A percentile compares a stretch with the other conserved stretches of the same genome.
Evolutionary conservation across 2,329 filamentous ascomycete species (phyloP).

Genomic region (Trichoderma guizhouense): DNA sequence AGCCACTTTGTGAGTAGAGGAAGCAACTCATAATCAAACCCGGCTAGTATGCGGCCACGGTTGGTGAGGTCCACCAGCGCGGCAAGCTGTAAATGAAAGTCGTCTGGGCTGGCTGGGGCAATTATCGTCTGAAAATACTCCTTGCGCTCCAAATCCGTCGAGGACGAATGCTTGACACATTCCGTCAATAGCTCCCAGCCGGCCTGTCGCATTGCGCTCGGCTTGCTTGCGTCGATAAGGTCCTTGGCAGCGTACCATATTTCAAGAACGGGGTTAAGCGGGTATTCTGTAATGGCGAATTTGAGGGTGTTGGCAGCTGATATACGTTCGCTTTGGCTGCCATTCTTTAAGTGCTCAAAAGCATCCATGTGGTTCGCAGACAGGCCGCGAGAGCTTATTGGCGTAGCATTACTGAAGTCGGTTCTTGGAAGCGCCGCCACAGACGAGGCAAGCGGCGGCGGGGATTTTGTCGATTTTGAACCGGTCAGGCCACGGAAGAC

Average conservation of each 20-base stretch:
- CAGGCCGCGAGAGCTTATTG: constrained; percentile 41
- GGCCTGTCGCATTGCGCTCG: constrained; percentile 51
- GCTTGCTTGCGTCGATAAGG: constrained; percentile 56
- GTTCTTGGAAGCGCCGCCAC: constrained; percentile 39
- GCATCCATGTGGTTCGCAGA: constrained; percentile 52
- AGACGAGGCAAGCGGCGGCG: constrained; percentile 41
- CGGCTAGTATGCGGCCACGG: constrained; percentile 58
- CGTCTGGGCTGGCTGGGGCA: constrained; percentile 53
- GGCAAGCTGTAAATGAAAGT: constrained; percentile 64
- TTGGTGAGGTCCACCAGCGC: constrained; percentile 60
- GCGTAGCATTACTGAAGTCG: constrained; percentile 44
- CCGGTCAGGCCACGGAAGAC: constrained; percentile 62
- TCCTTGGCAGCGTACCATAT: constrained; percentile 67
- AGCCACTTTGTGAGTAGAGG: constrained; percentile 62
- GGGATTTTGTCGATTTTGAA: constrained; percentile 52
- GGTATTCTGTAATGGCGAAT: constrained; percentile 55
- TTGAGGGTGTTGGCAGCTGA: constrained; percentile 57
- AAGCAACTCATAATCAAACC: constrained; percentile 65
- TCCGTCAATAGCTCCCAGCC: constrained; percentile 65
- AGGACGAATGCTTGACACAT: constrained; percentile 59
- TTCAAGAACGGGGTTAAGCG: constrained; percentile 55
- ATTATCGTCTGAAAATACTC: constrained; percentile 64
- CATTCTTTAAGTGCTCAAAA: constrained; percentile 53
- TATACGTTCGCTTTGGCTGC: constrained; percentile 50
- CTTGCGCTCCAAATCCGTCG: constrained; percentile 63